A percentile compares a stretch with the other conserved stretches of the same genome.
These are phyloP conservation scores for Tulasnella sp. DNA, from an alignment of 768 basidiomycete species.

Conservation along the genomic window DNA sequence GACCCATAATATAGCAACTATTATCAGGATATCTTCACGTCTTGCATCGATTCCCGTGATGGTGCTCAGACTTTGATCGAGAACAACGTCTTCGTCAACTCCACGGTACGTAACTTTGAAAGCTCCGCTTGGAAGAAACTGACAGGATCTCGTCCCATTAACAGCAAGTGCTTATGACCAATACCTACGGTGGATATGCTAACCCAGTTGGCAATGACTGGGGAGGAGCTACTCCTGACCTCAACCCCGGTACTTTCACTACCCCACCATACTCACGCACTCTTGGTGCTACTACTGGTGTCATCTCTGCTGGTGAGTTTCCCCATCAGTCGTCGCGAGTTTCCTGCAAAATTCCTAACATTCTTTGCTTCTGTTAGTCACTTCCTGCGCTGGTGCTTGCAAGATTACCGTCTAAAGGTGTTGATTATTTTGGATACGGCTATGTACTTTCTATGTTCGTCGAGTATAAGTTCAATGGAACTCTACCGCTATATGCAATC, in stretches of 20 bases:
- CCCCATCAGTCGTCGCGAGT: background rate
- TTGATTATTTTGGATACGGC: background rate
- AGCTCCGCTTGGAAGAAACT: background rate
- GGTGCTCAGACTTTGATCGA: conserved; percentile 23
- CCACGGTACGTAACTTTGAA: background rate
- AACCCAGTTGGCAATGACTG: conserved; percentile 14
- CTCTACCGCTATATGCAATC: background rate
- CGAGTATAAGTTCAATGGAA: background rate
- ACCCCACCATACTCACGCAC: conserved; percentile 19
- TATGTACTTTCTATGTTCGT: background rate
- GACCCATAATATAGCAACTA: background rate
- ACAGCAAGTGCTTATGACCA: conserved; percentile 5
- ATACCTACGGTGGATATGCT: background rate
- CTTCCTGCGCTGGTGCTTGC: background rate
- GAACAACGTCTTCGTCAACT: conserved; percentile 24
- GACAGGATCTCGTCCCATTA: background rate
- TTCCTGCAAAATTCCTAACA: background rate
- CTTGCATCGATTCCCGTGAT: conserved; percentile 17
- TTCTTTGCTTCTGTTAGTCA: background rate
- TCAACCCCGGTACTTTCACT: conserved; percentile 20
- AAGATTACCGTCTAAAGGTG: background rate
- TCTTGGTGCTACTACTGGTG: conserved; percentile 12
- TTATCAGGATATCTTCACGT: background rate
- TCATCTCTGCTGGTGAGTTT: conserved; percentile 4
- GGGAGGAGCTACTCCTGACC: conserved; percentile 19